Evolutionary conservation across 2,329 filamentous ascomycete genomes (phyloP), one percentile per base, ranked within the genome.

Genomic region (Colletotrichum musicola): DNA sequence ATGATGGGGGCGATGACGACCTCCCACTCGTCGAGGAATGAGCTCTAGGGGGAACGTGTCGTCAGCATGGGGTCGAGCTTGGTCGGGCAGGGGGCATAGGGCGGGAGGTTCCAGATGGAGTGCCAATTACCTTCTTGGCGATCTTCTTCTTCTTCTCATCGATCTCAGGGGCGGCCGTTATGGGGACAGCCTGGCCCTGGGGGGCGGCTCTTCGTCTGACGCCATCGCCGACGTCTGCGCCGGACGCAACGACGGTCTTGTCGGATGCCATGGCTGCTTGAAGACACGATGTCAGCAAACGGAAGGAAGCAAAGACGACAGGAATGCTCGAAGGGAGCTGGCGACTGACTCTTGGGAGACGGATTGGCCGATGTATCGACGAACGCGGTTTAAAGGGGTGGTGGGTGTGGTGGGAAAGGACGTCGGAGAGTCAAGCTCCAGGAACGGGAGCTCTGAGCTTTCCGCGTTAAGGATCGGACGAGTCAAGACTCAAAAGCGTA

Each of bases 131-230:
- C 85, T 89, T 86, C 78, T 86, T 86, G 68, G 76, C 78, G 20
- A 84, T 79, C 78, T 88, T 86, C 82, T 90, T 90, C 78, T 87
- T 90, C 78, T 87, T 87, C 73, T 90, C 86, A 72, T 89, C 87
- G 27, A 83, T 75, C 75, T 89, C 83, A 55, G 79, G 72, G 68
- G 77, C 71, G 35, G 77, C 74, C 67, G 79, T 76, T 71, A 77
- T 73, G 67, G 79, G 73, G 69, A 81, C 72, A 68, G 76, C 75
- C 62, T 81, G 79, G 67, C 82, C 79, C 50, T 82, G 82, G 54
- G 84, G 83, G 62, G 85, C 80, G 75, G 85, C 84, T 75, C 89
- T 87, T 75, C 88, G 81, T 73, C 89, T 84, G 70, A 87, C 82
- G 72, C 84, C 84, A 74, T 90, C 86, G 74, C 82, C 83, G 65